Base-by-base conservation (phyloP, 164 flowering plant species). In the Tetrastigma voinierianum region DNA sequence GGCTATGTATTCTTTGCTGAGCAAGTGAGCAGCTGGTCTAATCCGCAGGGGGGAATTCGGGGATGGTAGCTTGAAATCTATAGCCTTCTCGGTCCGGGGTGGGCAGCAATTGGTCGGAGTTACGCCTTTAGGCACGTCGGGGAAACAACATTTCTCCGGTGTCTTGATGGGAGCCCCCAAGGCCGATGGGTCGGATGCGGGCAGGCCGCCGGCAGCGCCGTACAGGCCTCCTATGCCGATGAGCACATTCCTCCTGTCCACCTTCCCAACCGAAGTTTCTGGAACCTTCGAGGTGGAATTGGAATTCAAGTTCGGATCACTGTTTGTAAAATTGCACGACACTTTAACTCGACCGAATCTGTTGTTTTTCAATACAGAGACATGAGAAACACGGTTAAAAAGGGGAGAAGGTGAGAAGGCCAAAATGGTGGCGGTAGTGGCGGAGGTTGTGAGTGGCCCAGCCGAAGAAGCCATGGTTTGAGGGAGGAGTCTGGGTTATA, bases 21-120 rank as follows among this genome's bases (percentile, higher is more conserved):
- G 78, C 15, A 69, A 64, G 69, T 90, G 87, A 3, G 90, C 90
- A 0, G 92, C 84, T 0, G 89, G 86, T 15, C 96, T 76, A 14
- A 81, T 70, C 0, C 89, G 79, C 9, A 82, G 5, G 0, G 80
- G 74, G n/a, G 62, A 23, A 0, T 72, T 45, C 0, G 67, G 52
- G 9, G 66, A 62, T 1, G 92, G 89, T 5, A 77, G 72, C 52
- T 72, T 59, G 74, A 83, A 90, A 57, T 90, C 89, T 0, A 76
- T 43, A 18, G 84, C 71, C 8, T 53, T 68, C 2, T 71, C 71
- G 1, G 86, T 57, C 0, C 58, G 9, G 0, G 92, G 96, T 0
- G 96, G 92, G 75, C 92, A 87, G 54, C 92, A 87, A 51, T 82
- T 72, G 0, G 53, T 24, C 1, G 74, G 68, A 9, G 4, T 44